Base-by-base conservation (phyloP, 2,329 filamentous ascomycete genomes). In the Ophiostoma sp. region DNA sequence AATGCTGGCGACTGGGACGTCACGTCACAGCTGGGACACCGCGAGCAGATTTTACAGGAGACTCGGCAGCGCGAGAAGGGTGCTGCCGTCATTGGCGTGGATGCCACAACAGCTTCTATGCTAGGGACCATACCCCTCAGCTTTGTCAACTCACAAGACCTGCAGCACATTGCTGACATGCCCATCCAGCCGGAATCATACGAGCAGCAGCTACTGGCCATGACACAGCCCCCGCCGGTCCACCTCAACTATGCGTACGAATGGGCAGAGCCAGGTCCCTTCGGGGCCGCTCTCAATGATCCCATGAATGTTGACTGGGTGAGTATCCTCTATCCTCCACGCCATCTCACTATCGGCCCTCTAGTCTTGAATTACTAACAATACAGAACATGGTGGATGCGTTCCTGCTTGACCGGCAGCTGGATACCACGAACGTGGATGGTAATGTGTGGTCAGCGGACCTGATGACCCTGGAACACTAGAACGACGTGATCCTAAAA, bases 261-360 rank as follows among this genome's bases (percentile, higher is more conserved):
- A 48, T 73, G 72, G 73, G 57, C 67, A 2, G 71, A 71, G 3
- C 68, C 72, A 1, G 70, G 70, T 1, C 71, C 73, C 0, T 74
- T 74, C 68, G 72, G 69, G 8, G 70, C 70, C 3, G 71, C 71
- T 13, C 70, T 74, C 17, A 68, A 65, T 27, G 70, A 73, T 23
- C 72, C 72, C 5, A 67, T 52, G 65, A 72, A 74, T 33, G 44
- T 75, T 0, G 74, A 75, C 67, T 75, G 73, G 74, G 73, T 74
- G 41, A n/a, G 74, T 69, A 7, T 1, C 3, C 13, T 15, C 39
- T 23, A 0, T 0, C 62, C 11, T 44, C 13, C 27, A 31, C 27
- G 3, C 27, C 27, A 31, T 31, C n/a, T 66, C 0, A 23, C 36
- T 48, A 31, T 57, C 15, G 5, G 20, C 17, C 10, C 20, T 7